Conservation (phyloP, 73 alveolate genomes). For the Stentor roeselii region DNA sequence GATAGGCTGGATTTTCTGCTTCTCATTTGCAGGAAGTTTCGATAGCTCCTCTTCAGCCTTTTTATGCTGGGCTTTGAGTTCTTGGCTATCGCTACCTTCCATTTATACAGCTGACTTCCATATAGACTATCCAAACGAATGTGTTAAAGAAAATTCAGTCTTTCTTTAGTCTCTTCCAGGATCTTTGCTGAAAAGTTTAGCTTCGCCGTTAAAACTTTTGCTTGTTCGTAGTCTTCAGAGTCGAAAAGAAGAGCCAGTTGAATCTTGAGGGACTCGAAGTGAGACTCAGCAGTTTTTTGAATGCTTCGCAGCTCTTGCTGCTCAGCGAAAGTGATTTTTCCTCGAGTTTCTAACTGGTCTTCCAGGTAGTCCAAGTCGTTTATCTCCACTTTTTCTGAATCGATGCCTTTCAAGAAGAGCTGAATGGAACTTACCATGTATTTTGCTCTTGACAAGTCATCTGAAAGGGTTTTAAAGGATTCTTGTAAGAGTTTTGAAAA, state of each 20-base stretch:
- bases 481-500: not conserved
- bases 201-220: not conserved
- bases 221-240: not conserved
- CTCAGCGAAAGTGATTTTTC: too few species aligned
- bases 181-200: not conserved
- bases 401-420: not conserved
- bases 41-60: not conserved
- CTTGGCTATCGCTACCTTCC: too few species aligned
- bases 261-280: not conserved
- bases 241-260: not conserved
- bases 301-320: not conserved
- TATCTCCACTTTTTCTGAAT: not conserved
- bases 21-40: not conserved
- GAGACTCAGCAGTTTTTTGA: not conserved
- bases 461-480: not conserved
- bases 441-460: slow-evolving; percentile 11
- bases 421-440: not conserved
- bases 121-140: too few species aligned
- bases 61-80: too few species aligned
- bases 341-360: not conserved
- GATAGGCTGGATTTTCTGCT: not conserved
- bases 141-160: not conserved
- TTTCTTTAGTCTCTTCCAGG: not conserved
- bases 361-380: not conserved
- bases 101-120: too few species aligned